Base-by-base conservation (phyloP, 192 early-diverging fungal species). In the Gigaspora rosea region DNA sequence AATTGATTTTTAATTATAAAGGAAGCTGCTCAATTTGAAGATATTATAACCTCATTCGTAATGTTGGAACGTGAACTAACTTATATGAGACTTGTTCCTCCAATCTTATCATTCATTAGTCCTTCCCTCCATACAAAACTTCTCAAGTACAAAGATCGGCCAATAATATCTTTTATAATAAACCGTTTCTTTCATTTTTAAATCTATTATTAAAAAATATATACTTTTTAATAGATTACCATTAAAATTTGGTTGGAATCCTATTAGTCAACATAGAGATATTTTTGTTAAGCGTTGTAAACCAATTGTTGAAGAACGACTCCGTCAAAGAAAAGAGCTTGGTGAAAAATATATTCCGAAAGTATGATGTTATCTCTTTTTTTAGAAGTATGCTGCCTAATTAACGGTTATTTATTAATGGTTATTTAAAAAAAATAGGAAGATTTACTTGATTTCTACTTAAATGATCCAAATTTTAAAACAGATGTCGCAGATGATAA, bases 221-320 rank as follows among this genome's bases (percentile, higher is more conserved):
- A n/a, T n/a, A 61, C n/a, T 61, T 61, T 61, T 61, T 7, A 56
- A 56, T 27, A 61, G 58, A 8, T 32, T 61, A 61, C 58, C 58
- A 8, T 61, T 61, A 32, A 32, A 32, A 27, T 12, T 61, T 49
- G 66, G 66, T 0, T 20, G 13, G 20, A 69, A 22, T 46, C 67
- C 67, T 48, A 50, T 69, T 22, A 3, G 20, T 0, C 13, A 46
- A 9, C 67, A 69, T 49, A 50, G 46, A 50, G 41, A 69, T 2
- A 20, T 69, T 69, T 41, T 69, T n/a, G 46, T 69, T 46, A 69
- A 69, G 15, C 18, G 49, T 2, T 41, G 35, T 11, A 69, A 50
- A 32, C 67, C 67, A 1, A 7, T 69, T 41, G n/a, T 69, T 49
- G 67, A 69, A 27, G 46, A 49, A 18, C 67, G 67, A 10, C 22